Evolutionary conservation across 1,139 yeast species (phyloP).

Genomic region (Yamadazyma epiphylla): DNA sequence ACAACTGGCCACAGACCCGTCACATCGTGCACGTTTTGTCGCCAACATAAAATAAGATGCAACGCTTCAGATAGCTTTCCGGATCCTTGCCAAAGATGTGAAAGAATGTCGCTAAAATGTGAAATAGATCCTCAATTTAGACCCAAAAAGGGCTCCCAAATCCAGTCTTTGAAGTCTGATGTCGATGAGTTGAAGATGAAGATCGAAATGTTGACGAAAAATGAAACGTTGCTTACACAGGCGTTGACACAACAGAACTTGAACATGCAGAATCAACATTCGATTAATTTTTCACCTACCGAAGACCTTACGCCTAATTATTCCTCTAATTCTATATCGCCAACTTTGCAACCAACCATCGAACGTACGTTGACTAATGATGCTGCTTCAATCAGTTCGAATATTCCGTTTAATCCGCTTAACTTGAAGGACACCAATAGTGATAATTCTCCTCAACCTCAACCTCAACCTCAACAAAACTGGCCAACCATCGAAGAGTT

Average conservation of each 20-base stretch:
- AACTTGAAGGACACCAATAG: slow-evolving; percentile 4
- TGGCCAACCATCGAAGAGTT: slow-evolving; percentile 43
- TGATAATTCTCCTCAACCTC: slow-evolving; percentile 21
- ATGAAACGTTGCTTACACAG: slow-evolving; percentile 64
- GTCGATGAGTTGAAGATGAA: slow-evolving; percentile 77
- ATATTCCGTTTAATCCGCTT: slow-evolving; percentile 5
- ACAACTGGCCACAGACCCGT: slow-evolving; percentile 71
- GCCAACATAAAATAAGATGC: slow-evolving; percentile 92
- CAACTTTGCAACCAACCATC: background rate
- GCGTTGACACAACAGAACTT: slow-evolving; percentile 50
- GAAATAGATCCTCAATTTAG: slow-evolving; percentile 89
- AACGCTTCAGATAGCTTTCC: slow-evolving; percentile 86
- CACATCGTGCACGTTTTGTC: slow-evolving; percentile 89
- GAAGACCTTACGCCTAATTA: slow-evolving; percentile 3
- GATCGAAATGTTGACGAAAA: slow-evolving; percentile 69
- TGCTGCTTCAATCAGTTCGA: slow-evolving; percentile 5
- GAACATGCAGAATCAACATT: slow-evolving; percentile 7
- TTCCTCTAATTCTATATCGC: slow-evolving; percentile 4
- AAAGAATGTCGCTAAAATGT: slow-evolving; percentile 73
- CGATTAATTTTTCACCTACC: slow-evolving; percentile 3
- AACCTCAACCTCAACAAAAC: slow-evolving; percentile 7
- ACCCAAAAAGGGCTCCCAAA: slow-evolving; percentile 89
- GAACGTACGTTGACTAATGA: background rate
- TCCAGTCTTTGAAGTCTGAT: slow-evolving; percentile 78
- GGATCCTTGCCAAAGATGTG: slow-evolving; percentile 78